A percentile compares a stretch with the other conserved stretches of the same genome.
phyloP scores from a whole-genome alignment of 257 asterid species.

The Forsythia viridissima region DNA sequence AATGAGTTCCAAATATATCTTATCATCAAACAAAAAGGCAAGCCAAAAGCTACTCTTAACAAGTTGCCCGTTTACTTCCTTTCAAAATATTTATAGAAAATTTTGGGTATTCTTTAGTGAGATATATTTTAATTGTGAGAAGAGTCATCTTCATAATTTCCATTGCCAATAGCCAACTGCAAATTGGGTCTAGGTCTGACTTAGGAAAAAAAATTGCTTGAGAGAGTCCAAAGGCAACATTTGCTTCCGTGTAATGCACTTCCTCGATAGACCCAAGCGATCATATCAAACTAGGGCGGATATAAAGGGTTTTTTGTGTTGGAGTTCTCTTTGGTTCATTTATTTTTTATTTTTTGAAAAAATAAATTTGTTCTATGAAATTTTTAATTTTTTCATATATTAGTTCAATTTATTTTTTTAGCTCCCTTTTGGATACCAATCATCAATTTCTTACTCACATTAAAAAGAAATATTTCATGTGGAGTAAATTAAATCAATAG shows the following conservation, averaged over 20 bases:
- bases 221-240: not conserved
- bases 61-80: not conserved
- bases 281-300: no score
- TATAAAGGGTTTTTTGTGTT: no score
- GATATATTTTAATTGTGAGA: not conserved
- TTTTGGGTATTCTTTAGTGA: not conserved
- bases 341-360: no score
- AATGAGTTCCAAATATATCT: not conserved
- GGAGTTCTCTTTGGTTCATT: no score
- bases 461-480: no score
- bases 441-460: no score
- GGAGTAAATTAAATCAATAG: no score
- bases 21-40: not conserved
- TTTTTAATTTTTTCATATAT: no score
- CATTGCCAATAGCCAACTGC: not conserved
- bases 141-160: not conserved
- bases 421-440: no score
- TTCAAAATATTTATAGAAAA: not conserved
- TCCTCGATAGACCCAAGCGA: not conserved
- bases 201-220: not conserved
- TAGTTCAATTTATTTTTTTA: no score
- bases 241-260: constrained; percentile 1
- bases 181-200: no score
- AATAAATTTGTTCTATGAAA: no score
- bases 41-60: not conserved